Evolutionary conservation across 345 rosid genomes (phyloP).

Genomic region (Brassica rapa): DNA sequence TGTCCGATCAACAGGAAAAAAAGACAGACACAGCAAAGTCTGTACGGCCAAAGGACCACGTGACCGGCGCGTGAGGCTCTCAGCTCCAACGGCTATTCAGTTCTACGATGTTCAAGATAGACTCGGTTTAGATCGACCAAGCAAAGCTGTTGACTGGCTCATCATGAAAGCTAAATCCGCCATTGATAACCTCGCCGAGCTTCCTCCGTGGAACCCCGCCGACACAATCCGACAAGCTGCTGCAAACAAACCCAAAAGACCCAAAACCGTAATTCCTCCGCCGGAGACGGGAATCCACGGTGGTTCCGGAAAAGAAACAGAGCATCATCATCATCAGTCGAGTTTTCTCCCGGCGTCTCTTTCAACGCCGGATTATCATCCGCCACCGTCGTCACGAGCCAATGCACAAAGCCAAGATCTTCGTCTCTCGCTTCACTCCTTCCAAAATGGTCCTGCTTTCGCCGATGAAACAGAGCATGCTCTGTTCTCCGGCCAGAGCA

Average conservation of each 20-base stretch:
- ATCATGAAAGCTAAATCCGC: conserved; percentile 79
- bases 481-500: conserved; percentile 51
- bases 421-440: conserved; percentile 80
- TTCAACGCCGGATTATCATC: conserved; percentile 46
- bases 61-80: conserved; percentile 92
- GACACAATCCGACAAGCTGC: conserved; percentile 22
- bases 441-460: conserved; percentile 59
- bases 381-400: conserved; percentile 56
- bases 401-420: conserved; percentile 78
- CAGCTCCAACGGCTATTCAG: conserved; percentile 94
- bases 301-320: conserved; percentile 31
- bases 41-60: conserved; percentile 94
- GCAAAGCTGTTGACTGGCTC: conserved; percentile 96
- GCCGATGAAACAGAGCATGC: conserved; percentile 51
- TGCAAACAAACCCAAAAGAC: conserved; percentile 26
- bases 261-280: neutral
- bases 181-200: conserved; percentile 82
- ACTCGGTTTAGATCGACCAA: conserved; percentile 92
- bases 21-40: conserved; percentile 94
- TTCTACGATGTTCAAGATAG: conserved; percentile 97
- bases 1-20: conserved; percentile 77
- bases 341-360: conserved; percentile 66
- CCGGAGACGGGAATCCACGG: conserved; percentile 28
- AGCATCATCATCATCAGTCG: conserved; percentile 28
- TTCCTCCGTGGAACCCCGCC: conserved; percentile 76